Conservation (phyloP, 495 filamentous ascomycete genomes). For the Parmelia sp. region DNA sequence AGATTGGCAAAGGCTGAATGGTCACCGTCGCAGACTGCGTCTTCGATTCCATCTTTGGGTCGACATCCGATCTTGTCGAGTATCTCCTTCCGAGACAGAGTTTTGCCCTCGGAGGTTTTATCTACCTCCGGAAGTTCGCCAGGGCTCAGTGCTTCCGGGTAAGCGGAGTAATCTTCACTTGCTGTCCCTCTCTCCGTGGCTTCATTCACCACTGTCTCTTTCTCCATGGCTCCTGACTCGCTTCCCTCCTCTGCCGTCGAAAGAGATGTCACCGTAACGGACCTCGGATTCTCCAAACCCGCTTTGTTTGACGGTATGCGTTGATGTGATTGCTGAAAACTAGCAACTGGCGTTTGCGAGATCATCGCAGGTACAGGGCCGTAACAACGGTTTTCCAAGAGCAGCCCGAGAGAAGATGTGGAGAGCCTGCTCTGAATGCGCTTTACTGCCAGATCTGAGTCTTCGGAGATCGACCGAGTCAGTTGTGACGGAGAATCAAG, state of each 20-base stretch:
- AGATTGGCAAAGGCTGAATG: constrained; percentile 19
- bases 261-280: constrained; percentile 25
- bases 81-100: constrained; percentile 27
- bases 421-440: no score
- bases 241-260: constrained; percentile 23
- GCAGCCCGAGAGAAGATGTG: no score
- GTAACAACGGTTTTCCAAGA: no score
- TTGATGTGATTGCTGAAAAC: no score
- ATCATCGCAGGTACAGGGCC: no score
- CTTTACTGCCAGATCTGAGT: no score
- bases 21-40: constrained; percentile 21
- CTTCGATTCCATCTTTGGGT: constrained; percentile 28
- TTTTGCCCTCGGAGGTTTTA: constrained; percentile 22
- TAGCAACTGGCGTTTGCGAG: no score
- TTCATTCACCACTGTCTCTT: constrained; percentile 21
- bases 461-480: no score
- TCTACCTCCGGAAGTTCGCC: constrained; percentile 7
- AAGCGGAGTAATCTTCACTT: constrained; percentile 9
- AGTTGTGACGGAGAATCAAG: no score
- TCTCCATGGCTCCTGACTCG: constrained; percentile 24
- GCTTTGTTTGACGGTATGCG: constrained; percentile 3
- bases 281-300: constrained; percentile 20
- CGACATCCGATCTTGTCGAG: constrained; percentile 31
- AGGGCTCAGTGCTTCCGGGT: background rate
- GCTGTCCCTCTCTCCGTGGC: background rate